A percentile compares a stretch with the other conserved stretches of the same genome.
phyloP scores from a whole-genome alignment of 2,329 filamentous ascomycete genomes.

The Fusarium sp. region DNA sequence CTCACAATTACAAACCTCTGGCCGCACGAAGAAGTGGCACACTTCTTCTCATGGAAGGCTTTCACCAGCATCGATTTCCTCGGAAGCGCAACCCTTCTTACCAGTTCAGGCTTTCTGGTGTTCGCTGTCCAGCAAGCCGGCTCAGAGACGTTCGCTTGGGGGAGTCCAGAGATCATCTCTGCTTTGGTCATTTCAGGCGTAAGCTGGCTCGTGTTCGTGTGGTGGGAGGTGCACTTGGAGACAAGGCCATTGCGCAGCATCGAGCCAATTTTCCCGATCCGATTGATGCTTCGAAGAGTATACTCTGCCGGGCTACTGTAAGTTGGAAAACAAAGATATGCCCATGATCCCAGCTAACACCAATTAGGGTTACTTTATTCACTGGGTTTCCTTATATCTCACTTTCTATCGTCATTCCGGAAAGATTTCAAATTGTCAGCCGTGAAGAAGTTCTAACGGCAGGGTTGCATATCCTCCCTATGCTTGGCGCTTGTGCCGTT shows the following conservation, averaged over 20 bases:
- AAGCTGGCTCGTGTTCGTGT: slow-evolving; percentile 59
- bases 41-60: slow-evolving; percentile 52
- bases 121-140: slow-evolving; percentile 67
- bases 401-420: slow-evolving; percentile 66
- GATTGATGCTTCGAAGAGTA: slow-evolving; percentile 57
- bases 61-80: slow-evolving; percentile 62
- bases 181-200: slow-evolving; percentile 58
- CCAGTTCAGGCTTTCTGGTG: slow-evolving; percentile 63
- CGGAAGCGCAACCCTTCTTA: slow-evolving; percentile 60
- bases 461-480: slow-evolving; percentile 66
- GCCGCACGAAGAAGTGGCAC: slow-evolving; percentile 50
- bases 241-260: slow-evolving; percentile 50
- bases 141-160: slow-evolving; percentile 61
- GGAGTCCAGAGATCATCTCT: slow-evolving; percentile 59
- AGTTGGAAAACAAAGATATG: slow-evolving; percentile 29
- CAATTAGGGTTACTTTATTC: slow-evolving; percentile 62
- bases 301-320: slow-evolving; percentile 63
- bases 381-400: slow-evolving; percentile 67
- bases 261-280: slow-evolving; percentile 65
- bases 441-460: slow-evolving; percentile 61
- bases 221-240: slow-evolving; percentile 61
- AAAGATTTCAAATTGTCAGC: slow-evolving; percentile 69
- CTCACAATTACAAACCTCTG: slow-evolving; percentile 58
- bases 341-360: slow-evolving; percentile 14
- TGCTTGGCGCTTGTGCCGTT: slow-evolving; percentile 65